A percentile compares a stretch with the other conserved stretches of the same genome.
phyloP scores from a whole-genome alignment of 306 rosid species.

The Myrica gale region DNA sequence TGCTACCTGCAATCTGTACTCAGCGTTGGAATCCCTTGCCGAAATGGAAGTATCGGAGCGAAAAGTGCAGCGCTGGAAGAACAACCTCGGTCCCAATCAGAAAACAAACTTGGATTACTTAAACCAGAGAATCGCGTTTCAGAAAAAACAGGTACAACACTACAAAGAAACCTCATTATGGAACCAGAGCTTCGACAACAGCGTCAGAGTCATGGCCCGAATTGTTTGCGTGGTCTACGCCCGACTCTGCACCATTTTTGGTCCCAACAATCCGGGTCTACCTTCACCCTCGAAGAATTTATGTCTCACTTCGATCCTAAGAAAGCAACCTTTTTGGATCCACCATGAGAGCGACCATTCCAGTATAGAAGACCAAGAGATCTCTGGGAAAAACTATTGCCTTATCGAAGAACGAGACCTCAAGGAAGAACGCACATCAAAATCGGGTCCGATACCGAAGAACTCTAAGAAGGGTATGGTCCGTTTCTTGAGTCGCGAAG shows the following conservation, averaged over 20 bases:
- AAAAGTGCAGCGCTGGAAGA: conserved; percentile 43
- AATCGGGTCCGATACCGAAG: conserved; percentile 26
- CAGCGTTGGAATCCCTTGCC: conserved; percentile 39
- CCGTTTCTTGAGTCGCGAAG: conserved; percentile 5
- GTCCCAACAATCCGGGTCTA: conserved; percentile 28
- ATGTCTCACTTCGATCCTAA: not conserved
- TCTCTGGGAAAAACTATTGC: conserved; percentile 16
- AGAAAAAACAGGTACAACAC: conserved; percentile 41
- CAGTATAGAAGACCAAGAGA: not conserved
- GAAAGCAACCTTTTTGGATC: not conserved
- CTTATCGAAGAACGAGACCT: conserved; percentile 32
- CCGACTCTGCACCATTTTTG: conserved; percentile 43
- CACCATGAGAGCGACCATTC: not conserved
- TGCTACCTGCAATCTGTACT: conserved; percentile 38
- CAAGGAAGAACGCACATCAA: conserved; percentile 12
- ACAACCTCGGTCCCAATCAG: conserved; percentile 9
- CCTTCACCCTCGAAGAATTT: not conserved
- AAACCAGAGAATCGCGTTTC: conserved; percentile 24
- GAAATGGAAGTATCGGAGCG: conserved; percentile 50
- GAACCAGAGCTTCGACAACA: conserved; percentile 52
- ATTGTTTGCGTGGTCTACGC: conserved; percentile 45
- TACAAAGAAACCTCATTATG: conserved; percentile 63
- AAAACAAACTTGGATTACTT: conserved; percentile 40
- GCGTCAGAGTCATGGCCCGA: conserved; percentile 50
- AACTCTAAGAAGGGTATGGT: not conserved